phyloP scores from a whole-genome alignment of 352 stramenopile genomes.

The Peronospora destructor region DNA sequence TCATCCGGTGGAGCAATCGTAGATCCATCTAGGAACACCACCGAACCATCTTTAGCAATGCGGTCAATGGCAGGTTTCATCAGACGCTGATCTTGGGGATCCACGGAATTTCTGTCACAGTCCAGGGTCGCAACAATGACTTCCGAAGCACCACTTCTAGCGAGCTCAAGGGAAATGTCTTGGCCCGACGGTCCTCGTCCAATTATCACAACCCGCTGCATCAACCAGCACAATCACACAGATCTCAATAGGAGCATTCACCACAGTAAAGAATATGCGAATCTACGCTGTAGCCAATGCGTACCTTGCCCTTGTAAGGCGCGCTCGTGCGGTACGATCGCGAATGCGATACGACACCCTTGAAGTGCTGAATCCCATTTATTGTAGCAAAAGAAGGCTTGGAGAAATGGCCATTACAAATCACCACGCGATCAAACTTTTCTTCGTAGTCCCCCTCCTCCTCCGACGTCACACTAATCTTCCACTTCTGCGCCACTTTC shows the following conservation, averaged over 20 bases:
- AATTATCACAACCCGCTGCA: conserved; percentile 52
- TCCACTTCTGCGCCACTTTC: conserved; percentile 36
- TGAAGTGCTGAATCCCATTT: conserved; percentile 46
- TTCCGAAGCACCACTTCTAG: conserved; percentile 27
- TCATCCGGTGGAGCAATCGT: conserved; percentile 45
- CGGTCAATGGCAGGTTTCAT: conserved; percentile 53
- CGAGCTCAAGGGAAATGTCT: conserved; percentile 76
- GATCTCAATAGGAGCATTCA: not conserved
- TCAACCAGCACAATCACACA: not conserved
- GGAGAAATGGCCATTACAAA: conserved; percentile 79
- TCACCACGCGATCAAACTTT: conserved; percentile 59
- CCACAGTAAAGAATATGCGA: not conserved
- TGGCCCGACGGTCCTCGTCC: conserved; percentile 61
- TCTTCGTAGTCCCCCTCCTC: conserved; percentile 51
- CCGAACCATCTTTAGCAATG: conserved; percentile 39
- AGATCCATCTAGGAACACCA: conserved; percentile 59
- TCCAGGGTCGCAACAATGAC: conserved; percentile 58
- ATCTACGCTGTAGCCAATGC: not conserved
- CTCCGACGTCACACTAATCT: conserved; percentile 31
- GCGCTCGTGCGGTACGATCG: conserved; percentile 47
- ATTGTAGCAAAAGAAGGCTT: conserved; percentile 42
- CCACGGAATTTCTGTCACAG: conserved; percentile 24
- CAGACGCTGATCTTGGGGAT: conserved; percentile 29
- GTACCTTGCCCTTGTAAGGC: conserved; percentile 39
- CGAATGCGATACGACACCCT: conserved; percentile 39